phyloP scores from a whole-genome alignment of 1,284 basidiomycete genomes.

The Puccinia polysora region DNA sequence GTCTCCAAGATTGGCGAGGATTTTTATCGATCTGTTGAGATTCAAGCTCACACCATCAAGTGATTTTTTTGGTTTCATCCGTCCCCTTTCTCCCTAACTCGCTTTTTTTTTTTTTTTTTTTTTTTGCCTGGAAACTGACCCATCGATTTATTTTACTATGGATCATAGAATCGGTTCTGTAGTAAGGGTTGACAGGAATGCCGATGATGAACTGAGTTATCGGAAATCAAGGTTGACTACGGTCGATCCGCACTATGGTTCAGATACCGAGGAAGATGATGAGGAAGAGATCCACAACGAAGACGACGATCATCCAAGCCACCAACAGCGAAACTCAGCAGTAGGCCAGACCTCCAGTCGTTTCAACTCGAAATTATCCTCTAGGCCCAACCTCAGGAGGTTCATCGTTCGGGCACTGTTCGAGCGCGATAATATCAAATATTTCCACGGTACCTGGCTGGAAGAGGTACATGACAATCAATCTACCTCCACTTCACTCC shows the following conservation, averaged over 20 bases:
- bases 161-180: constrained; percentile 7
- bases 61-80: not conserved
- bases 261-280: constrained; percentile 23
- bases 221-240: constrained; percentile 4
- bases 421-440: constrained; percentile 3
- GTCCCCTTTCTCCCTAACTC: not conserved
- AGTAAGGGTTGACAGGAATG: not conserved
- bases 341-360: too few species aligned
- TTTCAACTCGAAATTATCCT: not conserved
- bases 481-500: too few species aligned
- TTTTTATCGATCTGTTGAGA: constrained; percentile 11
- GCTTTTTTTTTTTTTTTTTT: not conserved
- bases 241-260: constrained; percentile 2
- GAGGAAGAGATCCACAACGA: not conserved
- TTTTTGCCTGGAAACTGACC: not conserved
- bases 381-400: not conserved
- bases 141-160: too few species aligned
- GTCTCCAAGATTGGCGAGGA: constrained; percentile 28
- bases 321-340: not conserved
- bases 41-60: constrained; percentile 8
- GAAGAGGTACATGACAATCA: not conserved
- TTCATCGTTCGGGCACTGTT: constrained; percentile 16
- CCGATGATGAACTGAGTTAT: constrained; percentile 14
- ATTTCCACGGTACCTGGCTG: constrained; percentile 23
- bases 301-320: not conserved